phyloP scores from a whole-genome alignment of 257 asterid genomes.

The Nicotiana attenuata region DNA sequence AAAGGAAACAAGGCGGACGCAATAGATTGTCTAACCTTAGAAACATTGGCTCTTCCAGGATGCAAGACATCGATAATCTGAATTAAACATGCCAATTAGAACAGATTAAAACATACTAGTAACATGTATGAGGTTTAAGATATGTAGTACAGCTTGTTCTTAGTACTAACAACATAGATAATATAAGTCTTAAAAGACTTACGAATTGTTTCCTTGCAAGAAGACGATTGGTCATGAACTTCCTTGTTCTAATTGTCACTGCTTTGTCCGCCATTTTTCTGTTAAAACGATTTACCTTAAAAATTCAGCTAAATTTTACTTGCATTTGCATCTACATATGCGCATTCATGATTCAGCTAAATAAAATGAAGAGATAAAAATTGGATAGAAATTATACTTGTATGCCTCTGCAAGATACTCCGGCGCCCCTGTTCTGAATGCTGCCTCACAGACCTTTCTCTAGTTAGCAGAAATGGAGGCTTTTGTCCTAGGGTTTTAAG shows the following conservation, averaged over 20 bases:
- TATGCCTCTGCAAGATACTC: background rate
- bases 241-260: conserved; percentile 60
- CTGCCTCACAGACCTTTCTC: background rate
- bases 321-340: background rate
- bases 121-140: background rate
- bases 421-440: background rate
- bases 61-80: conserved; percentile 63
- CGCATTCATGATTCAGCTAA: background rate
- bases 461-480: background rate
- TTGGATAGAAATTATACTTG: background rate
- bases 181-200: conserved; percentile 5
- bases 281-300: background rate
- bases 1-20: background rate
- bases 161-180: background rate
- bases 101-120: background rate
- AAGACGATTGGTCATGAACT: conserved; percentile 70
- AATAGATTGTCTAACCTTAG: conserved; percentile 38
- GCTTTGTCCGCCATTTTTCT: conserved; percentile 63
- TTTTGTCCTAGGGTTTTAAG: background rate
- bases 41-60: conserved; percentile 68
- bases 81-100: background rate
- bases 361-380: background rate
- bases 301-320: background rate
- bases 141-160: background rate
- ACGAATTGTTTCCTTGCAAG: conserved; percentile 73